Base-by-base conservation (phyloP, 345 rosid genomes). In the Citrus mangshanensis region DNA sequence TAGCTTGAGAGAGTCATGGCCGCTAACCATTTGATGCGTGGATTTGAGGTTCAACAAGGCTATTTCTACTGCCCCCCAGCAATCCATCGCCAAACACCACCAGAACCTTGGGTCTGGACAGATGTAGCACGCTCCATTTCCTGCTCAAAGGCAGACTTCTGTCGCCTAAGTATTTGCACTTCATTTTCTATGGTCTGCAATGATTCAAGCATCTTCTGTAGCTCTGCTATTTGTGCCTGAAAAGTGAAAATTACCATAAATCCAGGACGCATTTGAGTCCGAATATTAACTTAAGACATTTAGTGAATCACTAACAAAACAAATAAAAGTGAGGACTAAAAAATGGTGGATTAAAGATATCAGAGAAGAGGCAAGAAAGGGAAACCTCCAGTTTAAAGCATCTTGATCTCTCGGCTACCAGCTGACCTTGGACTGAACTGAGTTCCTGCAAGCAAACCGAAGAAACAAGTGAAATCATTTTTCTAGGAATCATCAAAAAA, bases 301-400 rank as follows among this genome's bases (percentile, higher is more conserved):
- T 61, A 61, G 28, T 74, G 40, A 13, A 22, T 3, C 68, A 71
- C 70, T 58, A 4, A 37, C 51, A 9, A 9, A 37, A 60, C 9
- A 9, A 49, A 7, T 8, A 46, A 54, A 66, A 64, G 12, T 68
- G 25, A n/a, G 60, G 27, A 22, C 2, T 13, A 14, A 63, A 59
- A 68, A 6, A 35, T 10, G 58, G 34, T 7, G 28, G 12, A 49
- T n/a, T 69, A 68, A 30, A 68, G 10, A 18, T 70, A 76, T 51
- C 0, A 49, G 76, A 38, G 77, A 75, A 54, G 49, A 75, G 25
- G 35, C 63, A 21, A 24, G 64, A 77, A 61, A 13, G 51, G 68
- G 18, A 65, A 78, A 96, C 99, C 99, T 96, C 99, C 73, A 94
- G 89, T 84, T 94, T 96, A 74, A 92, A 93, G 93, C 98, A 96